These are phyloP conservation scores for Colletotrichum musicola DNA, from an alignment of 2,329 filamentous ascomycete species.

Conservation along the genomic window DNA sequence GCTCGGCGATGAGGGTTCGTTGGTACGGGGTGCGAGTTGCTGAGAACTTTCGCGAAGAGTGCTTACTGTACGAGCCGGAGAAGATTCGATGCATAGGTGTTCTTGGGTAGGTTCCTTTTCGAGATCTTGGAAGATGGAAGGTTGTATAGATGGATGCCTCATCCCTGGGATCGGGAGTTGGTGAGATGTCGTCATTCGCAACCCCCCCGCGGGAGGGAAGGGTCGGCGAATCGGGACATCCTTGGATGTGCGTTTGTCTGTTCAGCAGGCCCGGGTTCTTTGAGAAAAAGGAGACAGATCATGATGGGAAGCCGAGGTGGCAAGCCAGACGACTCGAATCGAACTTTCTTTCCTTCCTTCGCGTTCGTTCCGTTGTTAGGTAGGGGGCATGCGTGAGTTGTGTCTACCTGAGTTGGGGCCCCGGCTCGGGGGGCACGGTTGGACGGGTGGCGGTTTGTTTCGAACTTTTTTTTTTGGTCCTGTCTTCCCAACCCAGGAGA, in stretches of 20 bases:
- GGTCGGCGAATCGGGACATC: background rate
- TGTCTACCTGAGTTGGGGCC: background rate
- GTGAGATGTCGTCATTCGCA: slow-evolving; percentile 17
- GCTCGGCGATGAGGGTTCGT: too few relatives aligned
- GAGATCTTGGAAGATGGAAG: background rate
- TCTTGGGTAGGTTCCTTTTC: too few relatives aligned
- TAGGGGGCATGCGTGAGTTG: background rate
- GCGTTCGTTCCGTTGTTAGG: background rate
- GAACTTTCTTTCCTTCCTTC: background rate
- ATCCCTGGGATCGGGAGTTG: background rate
- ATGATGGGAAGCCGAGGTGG: too few relatives aligned
- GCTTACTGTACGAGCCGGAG: too few relatives aligned
- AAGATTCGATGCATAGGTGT: too few relatives aligned
- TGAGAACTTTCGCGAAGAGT: too few relatives aligned
- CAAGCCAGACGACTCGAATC: background rate
- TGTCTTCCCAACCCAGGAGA: background rate
- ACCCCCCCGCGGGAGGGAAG: background rate
- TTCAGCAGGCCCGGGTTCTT: too few relatives aligned
- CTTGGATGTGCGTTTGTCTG: too few relatives aligned
- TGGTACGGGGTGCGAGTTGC: too few relatives aligned
- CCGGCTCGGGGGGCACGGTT: too few relatives aligned
- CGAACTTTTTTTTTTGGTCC: background rate
- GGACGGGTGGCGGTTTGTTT: background rate
- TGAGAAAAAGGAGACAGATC: too few relatives aligned
- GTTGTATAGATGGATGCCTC: background rate